A percentile compares a stretch with the other conserved stretches of the same genome.
Conservation (phyloP, 2,329 filamentous ascomycete genomes). For the Diaporthe destruens region DNA sequence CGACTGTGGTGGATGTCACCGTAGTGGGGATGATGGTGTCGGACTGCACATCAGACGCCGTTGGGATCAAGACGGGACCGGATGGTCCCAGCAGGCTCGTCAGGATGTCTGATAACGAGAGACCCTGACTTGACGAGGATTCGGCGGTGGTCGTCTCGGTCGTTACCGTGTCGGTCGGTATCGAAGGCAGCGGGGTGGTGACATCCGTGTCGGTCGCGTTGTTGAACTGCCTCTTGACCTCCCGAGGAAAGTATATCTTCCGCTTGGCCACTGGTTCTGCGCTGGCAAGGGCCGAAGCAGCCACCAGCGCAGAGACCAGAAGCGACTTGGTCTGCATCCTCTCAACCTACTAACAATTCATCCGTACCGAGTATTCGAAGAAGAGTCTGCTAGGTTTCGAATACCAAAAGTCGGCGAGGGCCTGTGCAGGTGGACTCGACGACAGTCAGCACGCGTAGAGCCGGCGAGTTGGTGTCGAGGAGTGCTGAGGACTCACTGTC, state of each 20-base stretch:
- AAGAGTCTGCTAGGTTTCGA: conserved; percentile 26
- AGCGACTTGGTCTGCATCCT: conserved; percentile 65
- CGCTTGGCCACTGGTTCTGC: conserved; percentile 58
- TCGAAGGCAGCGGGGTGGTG: conserved; percentile 46
- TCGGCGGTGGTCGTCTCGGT: conserved; percentile 35
- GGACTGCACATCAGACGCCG: not conserved
- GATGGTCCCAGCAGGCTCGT: conserved; percentile 9
- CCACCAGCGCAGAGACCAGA: conserved; percentile 62
- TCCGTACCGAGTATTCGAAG: conserved; percentile 33
- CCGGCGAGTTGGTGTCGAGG: conserved; percentile 34
- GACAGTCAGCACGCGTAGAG: conserved; percentile 44
- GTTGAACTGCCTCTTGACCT: conserved; percentile 64
- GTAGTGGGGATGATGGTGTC: conserved; percentile 18
- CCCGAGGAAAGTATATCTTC: conserved; percentile 69
- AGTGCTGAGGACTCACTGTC: conserved; percentile 58
- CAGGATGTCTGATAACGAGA: conserved; percentile 35
- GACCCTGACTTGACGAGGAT: conserved; percentile 28
- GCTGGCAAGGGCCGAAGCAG: conserved; percentile 59
- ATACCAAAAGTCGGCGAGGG: conserved; percentile 26
- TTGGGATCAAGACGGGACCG: conserved; percentile 8
- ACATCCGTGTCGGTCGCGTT: conserved; percentile 57
- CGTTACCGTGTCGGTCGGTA: conserved; percentile 41
- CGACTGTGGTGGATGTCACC: not conserved
- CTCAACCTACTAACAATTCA: conserved; percentile 40
- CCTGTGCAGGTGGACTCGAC: conserved; percentile 31